phyloP scores from a whole-genome alignment of 1,139 yeast genomes.

The Hansenula lynferdii region DNA sequence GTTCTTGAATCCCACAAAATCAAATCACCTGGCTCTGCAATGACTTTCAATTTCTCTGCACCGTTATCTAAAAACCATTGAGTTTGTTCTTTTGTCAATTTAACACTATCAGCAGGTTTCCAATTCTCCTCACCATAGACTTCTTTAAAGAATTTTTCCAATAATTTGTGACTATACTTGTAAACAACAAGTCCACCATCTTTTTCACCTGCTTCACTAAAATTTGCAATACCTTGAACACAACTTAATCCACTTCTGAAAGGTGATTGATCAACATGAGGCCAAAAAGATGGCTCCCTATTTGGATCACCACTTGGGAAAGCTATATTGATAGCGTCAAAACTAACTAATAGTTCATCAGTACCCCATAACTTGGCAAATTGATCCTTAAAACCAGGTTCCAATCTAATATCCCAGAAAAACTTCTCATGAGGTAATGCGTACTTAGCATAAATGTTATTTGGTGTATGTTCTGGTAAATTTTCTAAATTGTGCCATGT shows the following conservation, averaged over 20 bases:
- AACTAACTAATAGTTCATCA: slow-evolving; percentile 22
- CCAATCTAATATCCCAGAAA: slow-evolving; percentile 25
- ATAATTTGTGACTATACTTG: slow-evolving; percentile 12
- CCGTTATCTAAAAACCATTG: slow-evolving; percentile 20
- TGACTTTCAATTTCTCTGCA: slow-evolving; percentile 18
- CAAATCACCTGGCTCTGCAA: slow-evolving; percentile 25
- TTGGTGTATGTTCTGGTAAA: slow-evolving; percentile 18
- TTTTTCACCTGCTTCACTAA: slow-evolving; percentile 12
- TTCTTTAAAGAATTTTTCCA: slow-evolving; percentile 17
- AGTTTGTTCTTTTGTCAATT: slow-evolving; percentile 15
- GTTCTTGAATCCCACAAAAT: slow-evolving; percentile 27
- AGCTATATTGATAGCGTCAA: slow-evolving; percentile 23
- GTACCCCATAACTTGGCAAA: slow-evolving; percentile 24
- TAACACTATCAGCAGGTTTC: slow-evolving; percentile 13
- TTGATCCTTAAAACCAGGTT: slow-evolving; percentile 17
- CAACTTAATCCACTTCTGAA: slow-evolving; percentile 14
- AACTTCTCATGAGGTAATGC: slow-evolving; percentile 22
- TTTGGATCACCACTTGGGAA: slow-evolving; percentile 15
- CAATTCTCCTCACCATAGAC: slow-evolving; percentile 15
- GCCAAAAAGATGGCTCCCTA: slow-evolving; percentile 16
- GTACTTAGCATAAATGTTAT: slow-evolving; percentile 14
- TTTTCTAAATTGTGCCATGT: slow-evolving; percentile 24
- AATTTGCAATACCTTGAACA: slow-evolving; percentile 17
- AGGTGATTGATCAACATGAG: slow-evolving; percentile 25
- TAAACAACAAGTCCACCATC: slow-evolving; percentile 19